Conservation (phyloP, 2,329 filamentous ascomycete species). For the Chrysosphaeria jannelii region DNA sequence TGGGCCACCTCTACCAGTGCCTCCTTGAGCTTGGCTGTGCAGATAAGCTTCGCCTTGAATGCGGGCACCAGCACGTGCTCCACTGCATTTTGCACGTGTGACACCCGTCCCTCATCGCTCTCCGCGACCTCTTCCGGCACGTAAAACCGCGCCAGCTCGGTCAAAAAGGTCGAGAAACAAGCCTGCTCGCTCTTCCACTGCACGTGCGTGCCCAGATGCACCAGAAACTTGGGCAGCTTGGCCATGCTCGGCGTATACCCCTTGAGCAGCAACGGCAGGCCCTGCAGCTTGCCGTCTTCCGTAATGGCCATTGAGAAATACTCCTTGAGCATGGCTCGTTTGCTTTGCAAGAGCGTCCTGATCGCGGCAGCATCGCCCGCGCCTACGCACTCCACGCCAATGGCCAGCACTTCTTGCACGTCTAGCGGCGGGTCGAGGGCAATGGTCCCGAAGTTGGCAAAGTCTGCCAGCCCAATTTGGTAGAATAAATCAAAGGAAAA, state of each 20-base stretch:
- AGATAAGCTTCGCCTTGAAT: constrained; percentile 54
- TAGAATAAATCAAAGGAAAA: constrained; percentile 78
- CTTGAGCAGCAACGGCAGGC: constrained; percentile 61
- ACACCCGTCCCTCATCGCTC: constrained; percentile 2
- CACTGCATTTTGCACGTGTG: constrained; percentile 41
- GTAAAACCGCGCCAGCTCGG: constrained; percentile 70
- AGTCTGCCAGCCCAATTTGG: constrained; percentile 78
- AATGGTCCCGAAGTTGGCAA: constrained; percentile 65
- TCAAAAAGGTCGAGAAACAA: constrained; percentile 66
- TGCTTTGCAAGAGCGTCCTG: constrained; percentile 35
- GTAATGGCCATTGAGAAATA: constrained; percentile 78
- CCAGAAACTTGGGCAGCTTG: constrained; percentile 68
- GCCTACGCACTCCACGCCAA: constrained; percentile 36
- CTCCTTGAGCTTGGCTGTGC: constrained; percentile 46
- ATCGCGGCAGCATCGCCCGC: constrained; percentile 38
- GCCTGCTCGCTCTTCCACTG: constrained; percentile 60
- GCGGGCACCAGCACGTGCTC: constrained; percentile 79
- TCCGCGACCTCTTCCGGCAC: constrained; percentile 54
- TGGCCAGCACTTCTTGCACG: constrained; percentile 35
- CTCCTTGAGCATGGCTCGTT: constrained; percentile 64
- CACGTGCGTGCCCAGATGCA: constrained; percentile 65
- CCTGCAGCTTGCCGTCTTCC: constrained; percentile 41
- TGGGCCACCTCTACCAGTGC: constrained; percentile 70
- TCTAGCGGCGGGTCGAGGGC: constrained; percentile 48
- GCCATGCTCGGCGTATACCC: constrained; percentile 64